Base-by-base conservation (phyloP, 2,329 filamentous ascomycete species). In the Hansfordia pulvinata region DNA sequence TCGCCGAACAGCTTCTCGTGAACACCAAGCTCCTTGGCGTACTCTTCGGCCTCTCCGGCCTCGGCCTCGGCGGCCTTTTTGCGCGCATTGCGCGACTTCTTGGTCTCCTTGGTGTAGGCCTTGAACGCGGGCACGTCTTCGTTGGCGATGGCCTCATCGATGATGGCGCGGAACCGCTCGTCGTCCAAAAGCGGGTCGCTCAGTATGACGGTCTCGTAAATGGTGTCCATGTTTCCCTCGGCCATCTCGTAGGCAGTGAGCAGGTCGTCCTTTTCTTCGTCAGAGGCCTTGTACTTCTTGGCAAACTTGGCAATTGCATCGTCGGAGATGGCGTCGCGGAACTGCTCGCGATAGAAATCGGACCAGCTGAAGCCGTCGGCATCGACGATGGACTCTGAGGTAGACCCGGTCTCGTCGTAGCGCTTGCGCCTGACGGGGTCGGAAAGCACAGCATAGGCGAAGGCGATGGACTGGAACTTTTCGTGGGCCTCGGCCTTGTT, bases 371-470 rank as follows among this genome's bases (percentile, higher is more conserved):
- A 98, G 28, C 77, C 80, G 32, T 82, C 76, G 4, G 70, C 67
- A 46, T 84, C 78, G 17, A 77, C 67, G 13, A 93, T 69, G 7
- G 74, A 76, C 46, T 94, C 86, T 8, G 81, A 73, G 1, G 86
- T 96, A 30, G 79, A 90, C 29, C 90, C 90, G 0, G 88, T 96
- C 28, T 69, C 64, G 47, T 98, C 88, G 58, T 93, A 98, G 32
- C 83, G 80, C 40, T 75, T 74, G 39, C 90, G 80, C 28, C 90
- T 74, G 12, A 65, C 63, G 13, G 78, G 64, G 40, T 94, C 83
- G 17, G 83, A 93, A 19, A 98, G 79, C 26, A 98, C 71, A 18
- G 85, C 88, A 47, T 96, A 93, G 27, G 90, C 88, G 44, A 94
- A 88, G 14, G 88, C 88, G 40, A 98, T 75, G 40, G 79, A 65